phyloP scores from a whole-genome alignment of 495 filamentous ascomycete genomes.

The Rostrohypoxylon terebratum region DNA sequence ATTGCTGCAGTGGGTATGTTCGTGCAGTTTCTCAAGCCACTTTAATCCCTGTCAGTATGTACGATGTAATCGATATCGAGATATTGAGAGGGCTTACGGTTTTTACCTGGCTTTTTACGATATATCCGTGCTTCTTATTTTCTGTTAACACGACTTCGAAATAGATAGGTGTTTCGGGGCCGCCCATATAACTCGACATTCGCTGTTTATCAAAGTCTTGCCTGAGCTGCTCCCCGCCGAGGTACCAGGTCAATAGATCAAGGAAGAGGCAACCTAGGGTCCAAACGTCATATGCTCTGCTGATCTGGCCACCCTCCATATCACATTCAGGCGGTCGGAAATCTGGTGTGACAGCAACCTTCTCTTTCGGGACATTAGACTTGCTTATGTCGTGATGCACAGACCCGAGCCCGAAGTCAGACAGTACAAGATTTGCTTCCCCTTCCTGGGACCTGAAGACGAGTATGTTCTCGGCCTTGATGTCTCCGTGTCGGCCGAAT shows the following conservation, averaged over 20 bases:
- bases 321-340: conserved; percentile 46
- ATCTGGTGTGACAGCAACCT: conserved; percentile 9
- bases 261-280: conserved; percentile 55
- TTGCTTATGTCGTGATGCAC: conserved; percentile 25
- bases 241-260: conserved; percentile 52
- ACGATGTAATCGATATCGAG: neutral
- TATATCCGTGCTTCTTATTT: neutral
- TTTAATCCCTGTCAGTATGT: neutral
- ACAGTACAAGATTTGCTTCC: conserved; percentile 12
- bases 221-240: conserved; percentile 42
- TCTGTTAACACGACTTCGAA: conserved; percentile 11
- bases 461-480: conserved; percentile 44
- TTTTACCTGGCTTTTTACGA: conserved; percentile 15
- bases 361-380: conserved; percentile 28
- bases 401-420: conserved; percentile 28
- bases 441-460: conserved; percentile 16
- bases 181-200: neutral
- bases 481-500: conserved; percentile 33
- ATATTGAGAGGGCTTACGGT: neutral
- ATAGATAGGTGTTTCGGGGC: conserved; percentile 3
- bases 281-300: conserved; percentile 53
- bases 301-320: conserved; percentile 26
- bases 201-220: neutral
- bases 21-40: conserved; percentile 12
- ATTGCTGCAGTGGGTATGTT: neutral